Evolutionary conservation across 164 flowering plant species (phyloP), one percentile per base, ranked within the genome.

Genomic region (Vitis rupestris): DNA sequence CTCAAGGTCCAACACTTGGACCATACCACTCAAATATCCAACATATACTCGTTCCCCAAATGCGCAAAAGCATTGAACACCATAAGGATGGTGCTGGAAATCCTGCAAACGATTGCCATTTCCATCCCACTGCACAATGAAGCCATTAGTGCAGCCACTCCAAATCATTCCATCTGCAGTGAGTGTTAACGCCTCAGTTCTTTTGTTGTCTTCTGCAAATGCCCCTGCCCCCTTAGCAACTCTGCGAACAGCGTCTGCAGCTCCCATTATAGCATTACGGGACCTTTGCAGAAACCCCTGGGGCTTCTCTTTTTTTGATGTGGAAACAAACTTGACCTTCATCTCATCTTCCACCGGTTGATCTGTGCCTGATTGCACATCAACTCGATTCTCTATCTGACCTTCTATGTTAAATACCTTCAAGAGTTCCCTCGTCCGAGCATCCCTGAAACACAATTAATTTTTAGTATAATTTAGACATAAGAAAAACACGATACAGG

Each of bases 181-280:
- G 57, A 82, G 66, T 16, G 81, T 81, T 10, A 92, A 37, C 14
- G 97, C 97, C 79, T 92, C 97, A 48, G 91, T 92, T 80, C 80
- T 85, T 71, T 84, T 83, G 65, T 66, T 83, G 68, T 93, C 98
- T 29, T 93, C 99, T 19, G 70, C 84, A 72, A 87, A 90, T 31
- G 87, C 84, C 19, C 81, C 86, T 8, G 90, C 85, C 67, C 90
- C 92, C 2, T 82, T 78, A 49, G 99, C 98, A 75, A 81, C 99
- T 67, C 97, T 81, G 10, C 99, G 92, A 47, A 96, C 97, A 70
- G 97, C 99, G 80, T 90, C 99, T 56, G 97, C 99, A 50, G 99
- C 99, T 81, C 98, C 99, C 82, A 92, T 83, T 71, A 96, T 82
- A 74, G 98, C 99, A 81, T 89, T 96, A 10, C 99, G 90, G 23